Base-by-base conservation (phyloP, 2,329 filamentous ascomycete genomes). In the Sclerotinia sclerotiorum region DNA sequence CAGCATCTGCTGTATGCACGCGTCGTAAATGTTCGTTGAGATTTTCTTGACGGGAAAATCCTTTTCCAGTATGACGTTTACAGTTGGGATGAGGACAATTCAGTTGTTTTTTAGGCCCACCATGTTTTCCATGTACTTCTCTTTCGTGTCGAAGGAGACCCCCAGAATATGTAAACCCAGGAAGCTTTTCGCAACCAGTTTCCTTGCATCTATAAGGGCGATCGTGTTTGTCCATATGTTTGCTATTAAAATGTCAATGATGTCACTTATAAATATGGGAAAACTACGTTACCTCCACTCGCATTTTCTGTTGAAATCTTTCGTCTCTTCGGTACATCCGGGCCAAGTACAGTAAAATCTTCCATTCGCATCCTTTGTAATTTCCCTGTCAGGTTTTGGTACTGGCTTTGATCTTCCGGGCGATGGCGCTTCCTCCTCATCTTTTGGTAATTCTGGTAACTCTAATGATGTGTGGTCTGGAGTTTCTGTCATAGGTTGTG, bases 141-240 rank as follows among this genome's bases (percentile, higher is more conserved):
- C 94, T 90, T 80, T 97, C 91, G 80, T 98, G 94, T 57, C 94
- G 87, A 24, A 97, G 81, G 0, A 98, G 86, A 4, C 94, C 94
- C 21, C 94, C 94, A 0, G 92, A 94, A 78, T 98, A 98, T 0
- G 94, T 98, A 79, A 98, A 98, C 1, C 94, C 94, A 65, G 92
- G 91, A 0, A 97, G 85, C 76, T 97, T 97, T 76, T 94, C 92
- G 79, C 94, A 97, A 49, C 90, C 91, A n/a, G 87, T 84, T 55
- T 90, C 88, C 29, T 83, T 84, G 79, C 94, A 98, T 75, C 93
- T 91, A 78, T 97, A 98, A 1, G 94, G 94, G 17, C 94, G 86
- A 74, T 97, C 93, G 78, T 98, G 94, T 79, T 97, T 97, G 81
- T 98, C 94, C 94, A 97, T 97, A 78, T 98, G 94, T 81, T 98